Evolutionary conservation across 1,284 basidiomycete species (phyloP).

Genomic region (Microbotryum saponariae): DNA sequence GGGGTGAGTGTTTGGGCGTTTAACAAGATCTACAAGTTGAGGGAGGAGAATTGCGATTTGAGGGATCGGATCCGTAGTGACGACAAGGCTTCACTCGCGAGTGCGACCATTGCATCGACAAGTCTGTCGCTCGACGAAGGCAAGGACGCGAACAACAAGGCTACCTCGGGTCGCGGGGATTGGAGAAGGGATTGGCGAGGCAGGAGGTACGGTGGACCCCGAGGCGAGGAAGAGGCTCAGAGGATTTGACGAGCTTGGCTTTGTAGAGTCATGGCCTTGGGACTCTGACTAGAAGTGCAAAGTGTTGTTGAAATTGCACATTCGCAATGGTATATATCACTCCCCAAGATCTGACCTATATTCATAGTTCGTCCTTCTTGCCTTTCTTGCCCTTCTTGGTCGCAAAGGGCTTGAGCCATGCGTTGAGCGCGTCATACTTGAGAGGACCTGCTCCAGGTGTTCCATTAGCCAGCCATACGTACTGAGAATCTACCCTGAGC

Average conservation of each 20-base stretch:
- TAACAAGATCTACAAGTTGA: neutral
- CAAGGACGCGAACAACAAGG: neutral
- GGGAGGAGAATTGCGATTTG: conserved; percentile 1
- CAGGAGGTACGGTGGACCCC: neutral
- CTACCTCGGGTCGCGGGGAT: neutral
- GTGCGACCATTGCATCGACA: neutral
- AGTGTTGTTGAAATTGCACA: neutral
- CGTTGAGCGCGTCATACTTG: conserved; percentile 28
- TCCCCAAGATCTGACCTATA: neutral
- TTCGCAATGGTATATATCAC: neutral
- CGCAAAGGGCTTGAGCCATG: conserved; percentile 19
- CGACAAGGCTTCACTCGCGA: no score
- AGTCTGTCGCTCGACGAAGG: neutral
- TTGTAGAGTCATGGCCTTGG: neutral
- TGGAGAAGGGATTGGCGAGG: neutral
- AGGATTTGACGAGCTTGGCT: neutral
- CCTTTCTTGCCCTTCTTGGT: conserved; percentile 2
- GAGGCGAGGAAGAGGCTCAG: neutral
- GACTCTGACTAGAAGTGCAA: neutral
- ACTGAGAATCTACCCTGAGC: no score
- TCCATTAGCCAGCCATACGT: neutral
- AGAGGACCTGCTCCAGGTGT: conserved; percentile 14
- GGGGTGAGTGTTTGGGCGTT: neutral
- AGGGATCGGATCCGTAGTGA: neutral
- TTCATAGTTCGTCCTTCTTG: conserved; percentile 7